Conservation (phyloP, 1,139 yeast genomes). For the Nakaseomyces delphensis region DNA sequence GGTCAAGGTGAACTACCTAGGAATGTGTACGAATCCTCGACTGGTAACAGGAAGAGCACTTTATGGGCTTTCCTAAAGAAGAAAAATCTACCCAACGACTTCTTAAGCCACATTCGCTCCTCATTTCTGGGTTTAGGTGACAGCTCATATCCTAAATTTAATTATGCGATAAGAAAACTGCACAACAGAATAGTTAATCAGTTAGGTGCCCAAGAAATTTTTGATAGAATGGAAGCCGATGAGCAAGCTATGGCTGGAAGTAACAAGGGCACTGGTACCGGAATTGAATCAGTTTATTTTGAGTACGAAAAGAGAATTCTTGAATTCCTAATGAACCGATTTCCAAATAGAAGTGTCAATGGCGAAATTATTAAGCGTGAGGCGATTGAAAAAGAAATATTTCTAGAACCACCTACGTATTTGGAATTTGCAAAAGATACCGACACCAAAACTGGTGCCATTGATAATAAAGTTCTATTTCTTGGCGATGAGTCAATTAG, state of each 20-base stretch:
- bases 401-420: slow-evolving; percentile 25
- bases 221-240: slow-evolving; percentile 79
- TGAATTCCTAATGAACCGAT: slow-evolving; percentile 34
- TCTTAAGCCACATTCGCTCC: slow-evolving; percentile 54
- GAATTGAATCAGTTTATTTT: slow-evolving; percentile 66
- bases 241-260: slow-evolving; percentile 44
- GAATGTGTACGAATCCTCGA: slow-evolving; percentile 40
- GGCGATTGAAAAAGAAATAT: slow-evolving; percentile 20
- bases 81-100: slow-evolving; percentile 54
- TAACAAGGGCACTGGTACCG: slow-evolving; percentile 48
- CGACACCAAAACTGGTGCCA: background rate
- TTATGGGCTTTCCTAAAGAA: slow-evolving; percentile 69
- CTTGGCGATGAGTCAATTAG: slow-evolving; percentile 22
- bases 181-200: slow-evolving; percentile 64
- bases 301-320: slow-evolving; percentile 62
- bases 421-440: slow-evolving; percentile 12
- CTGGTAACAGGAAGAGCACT: slow-evolving; percentile 28
- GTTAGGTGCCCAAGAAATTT: slow-evolving; percentile 69
- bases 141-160: slow-evolving; percentile 78
- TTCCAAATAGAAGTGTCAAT: slow-evolving; percentile 30
- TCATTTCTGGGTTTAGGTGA: slow-evolving; percentile 92
- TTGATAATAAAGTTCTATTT: slow-evolving; percentile 12
- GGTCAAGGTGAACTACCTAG: slow-evolving; percentile 95
- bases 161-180: slow-evolving; percentile 74
- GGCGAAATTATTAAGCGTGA: slow-evolving; percentile 19